These are phyloP conservation scores for Clathrospora elynae DNA, from an alignment of 2,329 filamentous ascomycete species.

Conservation along the genomic window DNA sequence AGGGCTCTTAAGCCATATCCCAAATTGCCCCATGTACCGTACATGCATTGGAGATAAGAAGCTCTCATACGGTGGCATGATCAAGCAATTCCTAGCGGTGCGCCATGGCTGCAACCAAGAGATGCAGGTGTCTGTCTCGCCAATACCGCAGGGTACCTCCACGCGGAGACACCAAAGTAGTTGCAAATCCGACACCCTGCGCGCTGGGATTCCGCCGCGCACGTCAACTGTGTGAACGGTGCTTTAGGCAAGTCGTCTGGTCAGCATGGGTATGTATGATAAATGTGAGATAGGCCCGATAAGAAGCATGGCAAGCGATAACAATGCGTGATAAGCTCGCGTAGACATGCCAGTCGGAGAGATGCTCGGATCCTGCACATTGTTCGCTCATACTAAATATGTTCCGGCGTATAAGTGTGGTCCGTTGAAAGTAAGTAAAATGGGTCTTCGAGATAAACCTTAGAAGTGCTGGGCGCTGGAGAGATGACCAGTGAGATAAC, in stretches of 20 bases:
- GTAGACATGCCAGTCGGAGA: constrained; percentile 1
- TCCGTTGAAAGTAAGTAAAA: too few species aligned
- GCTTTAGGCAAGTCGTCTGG: neutral
- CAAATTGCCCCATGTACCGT: constrained; percentile 1
- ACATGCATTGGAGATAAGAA: constrained; percentile 8
- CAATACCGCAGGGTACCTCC: neutral
- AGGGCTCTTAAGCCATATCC: constrained; percentile 2
- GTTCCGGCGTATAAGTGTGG: too few species aligned
- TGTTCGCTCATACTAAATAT: too few species aligned
- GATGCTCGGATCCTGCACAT: too few species aligned
- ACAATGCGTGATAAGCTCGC: constrained; percentile 12
- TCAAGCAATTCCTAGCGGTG: constrained; percentile 9
- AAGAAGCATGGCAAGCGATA: constrained; percentile 4
- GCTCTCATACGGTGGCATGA: constrained; percentile 6
- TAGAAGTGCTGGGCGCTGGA: too few species aligned
- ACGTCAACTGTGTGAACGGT: constrained; percentile 3
- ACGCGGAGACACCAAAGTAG: constrained; percentile 6
- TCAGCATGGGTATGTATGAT: constrained; percentile 5
- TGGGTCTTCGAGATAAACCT: neutral
- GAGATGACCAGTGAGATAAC: constrained; percentile 17
- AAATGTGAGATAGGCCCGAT: constrained; percentile 14
- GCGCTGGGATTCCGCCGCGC: neutral
- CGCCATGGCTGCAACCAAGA: constrained; percentile 10
- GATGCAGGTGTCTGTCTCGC: constrained; percentile 12
- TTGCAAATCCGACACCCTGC: constrained; percentile 1